Percentiles rank a stretch among this genome's conserved stretches.
phyloP scores from a whole-genome alignment of 495 filamentous ascomycete genomes.

The Penicilliopsis zonata region DNA sequence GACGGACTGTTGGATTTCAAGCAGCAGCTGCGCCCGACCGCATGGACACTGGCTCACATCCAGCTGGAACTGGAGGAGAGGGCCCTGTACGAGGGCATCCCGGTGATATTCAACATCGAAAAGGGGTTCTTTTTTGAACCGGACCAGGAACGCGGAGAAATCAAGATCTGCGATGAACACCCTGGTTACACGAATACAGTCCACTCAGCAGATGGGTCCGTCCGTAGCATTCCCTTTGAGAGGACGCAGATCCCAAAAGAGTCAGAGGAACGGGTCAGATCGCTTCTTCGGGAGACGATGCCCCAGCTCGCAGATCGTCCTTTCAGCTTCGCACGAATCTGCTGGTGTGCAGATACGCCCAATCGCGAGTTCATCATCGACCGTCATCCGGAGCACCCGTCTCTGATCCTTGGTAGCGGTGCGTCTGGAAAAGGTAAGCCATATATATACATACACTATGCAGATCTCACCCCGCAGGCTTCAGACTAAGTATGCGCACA shows the following conservation, averaged over 20 bases:
- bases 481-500: conserved; percentile 4
- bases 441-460: background rate
- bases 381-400: conserved; percentile 18
- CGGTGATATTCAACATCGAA: conserved; percentile 38
- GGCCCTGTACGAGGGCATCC: conserved; percentile 28
- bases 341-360: conserved; percentile 39
- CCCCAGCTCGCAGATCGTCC: conserved; percentile 27
- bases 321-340: conserved; percentile 32
- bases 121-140: conserved; percentile 45
- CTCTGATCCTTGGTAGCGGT: conserved; percentile 26
- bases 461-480: no score
- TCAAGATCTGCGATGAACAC: conserved; percentile 43
- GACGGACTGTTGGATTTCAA: conserved; percentile 26
- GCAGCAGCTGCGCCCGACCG: conserved; percentile 27
- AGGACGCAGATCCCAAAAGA: conserved; percentile 26
- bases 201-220: conserved; percentile 10
- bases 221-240: conserved; percentile 21
- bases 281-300: conserved; percentile 29
- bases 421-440: conserved; percentile 19
- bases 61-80: conserved; percentile 28
- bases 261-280: conserved; percentile 24
- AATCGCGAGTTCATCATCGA: conserved; percentile 33
- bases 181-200: conserved; percentile 33
- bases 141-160: conserved; percentile 27
- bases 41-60: conserved; percentile 39